phyloP scores from a whole-genome alignment of 371 early-diverging fungal genomes.

The Massospora cicadina region DNA sequence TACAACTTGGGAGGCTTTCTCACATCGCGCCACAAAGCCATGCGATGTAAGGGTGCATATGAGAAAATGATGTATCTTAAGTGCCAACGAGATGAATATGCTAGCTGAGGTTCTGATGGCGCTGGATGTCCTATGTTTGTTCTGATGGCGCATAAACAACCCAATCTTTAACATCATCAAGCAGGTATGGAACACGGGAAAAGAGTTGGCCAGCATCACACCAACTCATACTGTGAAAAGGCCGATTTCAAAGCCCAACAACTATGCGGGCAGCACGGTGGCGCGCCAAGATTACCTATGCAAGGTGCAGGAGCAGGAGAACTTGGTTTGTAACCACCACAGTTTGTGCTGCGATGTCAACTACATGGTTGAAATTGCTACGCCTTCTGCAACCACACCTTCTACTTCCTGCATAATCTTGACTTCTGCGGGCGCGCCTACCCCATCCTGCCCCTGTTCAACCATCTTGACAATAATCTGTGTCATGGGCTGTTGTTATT shows the following conservation, averaged over 20 bases:
- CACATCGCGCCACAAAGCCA: conserved; percentile 19
- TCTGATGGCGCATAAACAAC: conserved; percentile 79
- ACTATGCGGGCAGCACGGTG: conserved; percentile 42
- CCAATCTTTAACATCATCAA: conserved; percentile 55
- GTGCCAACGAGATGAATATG: conserved; percentile 56
- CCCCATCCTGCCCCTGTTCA: conserved; percentile 87
- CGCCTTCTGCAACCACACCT: conserved; percentile 68
- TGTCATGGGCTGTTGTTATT: conserved; percentile 84
- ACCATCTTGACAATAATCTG: conserved; percentile 91
- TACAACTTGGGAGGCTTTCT: conserved; percentile 81
- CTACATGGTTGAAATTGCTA: conserved; percentile 93
- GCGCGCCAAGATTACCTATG: conserved; percentile 27
- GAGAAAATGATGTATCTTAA: conserved; percentile 63
- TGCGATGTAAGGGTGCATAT: conserved; percentile 55
- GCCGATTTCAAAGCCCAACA: conserved; percentile 42
- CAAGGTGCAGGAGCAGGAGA: conserved; percentile 23
- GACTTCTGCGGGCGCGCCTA: conserved; percentile 98
- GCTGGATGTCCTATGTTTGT: conserved; percentile 78
- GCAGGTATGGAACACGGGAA: conserved; percentile 78
- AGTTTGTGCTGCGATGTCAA: conserved; percentile 81
- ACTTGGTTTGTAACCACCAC: conserved; percentile 47
- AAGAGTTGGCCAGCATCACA: conserved; percentile 58
- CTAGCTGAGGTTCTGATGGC: conserved; percentile 49
- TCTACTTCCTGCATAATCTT: conserved; percentile 94
- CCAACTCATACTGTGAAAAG: conserved; percentile 24